Evolutionary conservation across 768 basidiomycete species (phyloP), one percentile per base, ranked within the genome.

Genomic region (Hypsizygus marmoreus): DNA sequence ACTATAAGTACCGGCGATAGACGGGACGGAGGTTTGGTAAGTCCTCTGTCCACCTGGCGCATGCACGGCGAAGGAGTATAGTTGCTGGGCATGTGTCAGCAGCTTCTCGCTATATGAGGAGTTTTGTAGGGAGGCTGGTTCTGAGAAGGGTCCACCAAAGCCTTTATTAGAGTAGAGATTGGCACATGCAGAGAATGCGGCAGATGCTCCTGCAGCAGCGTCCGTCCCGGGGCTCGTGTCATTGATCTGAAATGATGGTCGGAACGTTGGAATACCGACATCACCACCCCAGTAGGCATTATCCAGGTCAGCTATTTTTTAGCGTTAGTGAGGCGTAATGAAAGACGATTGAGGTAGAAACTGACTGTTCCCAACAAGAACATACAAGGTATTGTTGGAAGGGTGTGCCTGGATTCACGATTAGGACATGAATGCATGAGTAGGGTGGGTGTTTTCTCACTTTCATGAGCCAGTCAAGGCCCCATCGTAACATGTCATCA

Each of bases 271-370:
- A 39, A 97, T 89, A 47, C 72, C 73, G 36, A 72, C 75, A 56
- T 97, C 94, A 9, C 87, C 90, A 49, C 91, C 94, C 92, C 94
- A 95, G 60, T 97, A 97, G 2, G 74, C 74, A 55, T 88, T 78
- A 60, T 93, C 88, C 14, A 78, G 58, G 43, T 79, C 66, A 19
- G 72, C 86, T 84, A 53, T 32, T 19, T 22, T 30, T 13, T 11
- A 36, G 26, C 6, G 16, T 24, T 11, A 50, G 28, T 51, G 34
- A 47, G 25, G 40, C n/a, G 41, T 32, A 19, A 40, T 13, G 14
- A 14, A 14, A 39, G 29, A 24, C n/a, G n/a, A n/a, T n/a, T 20
- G 14, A 30, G n/a, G 25, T 25, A 31, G 22, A 26, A 25, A 63
- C 74, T 55, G 53, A 86, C 81, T 74, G 43, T 82, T 74, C 28